Base-by-base conservation (phyloP, 1,139 yeast species). In the Yamadazyma spencermartinsiae region DNA sequence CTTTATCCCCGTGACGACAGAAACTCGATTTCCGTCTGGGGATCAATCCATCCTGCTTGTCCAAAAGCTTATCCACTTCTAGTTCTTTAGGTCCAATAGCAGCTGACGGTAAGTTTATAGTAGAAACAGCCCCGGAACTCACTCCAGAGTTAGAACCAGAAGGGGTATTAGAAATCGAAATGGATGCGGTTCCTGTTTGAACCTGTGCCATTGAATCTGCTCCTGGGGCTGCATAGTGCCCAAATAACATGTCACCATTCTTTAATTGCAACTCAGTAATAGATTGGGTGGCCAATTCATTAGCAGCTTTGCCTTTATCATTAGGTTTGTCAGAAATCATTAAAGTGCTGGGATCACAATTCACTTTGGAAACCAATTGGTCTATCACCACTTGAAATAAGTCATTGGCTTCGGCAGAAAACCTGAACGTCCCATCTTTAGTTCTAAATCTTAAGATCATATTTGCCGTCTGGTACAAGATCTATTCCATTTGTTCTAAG, bases 1-100 rank as follows among this genome's bases (percentile, higher is more conserved):
- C 98, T 51, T 84, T 85, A 27, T 82, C 90, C 3, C 94, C 88
- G 58, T 94, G 98, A 41, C 83, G 79, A 60, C 98, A 92, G 54
- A 89, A 69, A 4, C 63, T 58, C 5, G 88, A 79, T 45, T 70
- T 74, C 23, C 70, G 63, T 27, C 98, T 74, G 28, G 72, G 63
- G 43, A 94, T 88, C 42, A 85, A 67, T 1, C 98, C 99, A 33
- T 79, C 77, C 37, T 76, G 72, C 34, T 68, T 71, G 38, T 85
- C 94, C 30, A 90, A 68, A n/a, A 58, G 58, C 40, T 76, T 76
- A 58, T 94, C 98, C 0, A 90, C 72, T 0, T 78, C 68, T 29
- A 81, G 61, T 54, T 82, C 81, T 8, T 55, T 46, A 5, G 62
- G 55, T 16, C 51, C 48, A 6, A 18, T n/a, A n/a, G 15, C n/a